Base-by-base conservation (phyloP, 768 basidiomycete genomes). In the Suillus subluteus region DNA sequence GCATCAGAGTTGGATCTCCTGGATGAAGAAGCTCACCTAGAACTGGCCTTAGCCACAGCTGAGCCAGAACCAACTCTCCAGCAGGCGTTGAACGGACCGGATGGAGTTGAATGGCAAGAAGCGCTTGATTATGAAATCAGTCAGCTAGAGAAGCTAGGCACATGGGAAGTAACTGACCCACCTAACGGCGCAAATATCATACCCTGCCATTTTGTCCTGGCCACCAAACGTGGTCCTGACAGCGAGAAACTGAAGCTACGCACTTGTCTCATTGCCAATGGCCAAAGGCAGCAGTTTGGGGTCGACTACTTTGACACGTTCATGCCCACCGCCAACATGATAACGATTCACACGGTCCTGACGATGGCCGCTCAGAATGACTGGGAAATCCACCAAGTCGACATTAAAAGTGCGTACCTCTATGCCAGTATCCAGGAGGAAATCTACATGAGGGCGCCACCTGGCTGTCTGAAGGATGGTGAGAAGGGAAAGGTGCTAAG, bases 371-470 rank as follows among this genome's bases (percentile, higher is more conserved):
- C 43, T 0, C 18, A 44, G 16, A 2, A 4, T 0, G 43, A 44
- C 11, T 44, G 43, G 43, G 16, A 44, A 4, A 44, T 44, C 16
- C 43, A 44, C 16, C 43, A 44, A 7, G 43, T 44, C 0, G 43
- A 44, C 2, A 44, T 44, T 3, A 44, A 44, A 6, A 44, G 43
- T 3, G 18, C 43, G 1, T 44, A 44, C 43, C 18, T 44, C 0
- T 44, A 44, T 18, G 43, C 37, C 37, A 4, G 4, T 5, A 37
- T 37, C 6, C 37, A 65, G 23, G 82, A 82, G 63, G 69, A 69
- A 7, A 79, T 82, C 0, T 82, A 78, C 55, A 80, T 83, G 77
- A 0, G 59, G 2, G 78, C 79, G 62, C 81, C 81, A 0, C 68
- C 70, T 0, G 74, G 77, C 0, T 81, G 74, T 52, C 30, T 59